Percentiles rank a stretch among this genome's conserved stretches.
Evolutionary conservation across 164 flowering plant species (phyloP).

Genomic region (Annona squamosa): DNA sequence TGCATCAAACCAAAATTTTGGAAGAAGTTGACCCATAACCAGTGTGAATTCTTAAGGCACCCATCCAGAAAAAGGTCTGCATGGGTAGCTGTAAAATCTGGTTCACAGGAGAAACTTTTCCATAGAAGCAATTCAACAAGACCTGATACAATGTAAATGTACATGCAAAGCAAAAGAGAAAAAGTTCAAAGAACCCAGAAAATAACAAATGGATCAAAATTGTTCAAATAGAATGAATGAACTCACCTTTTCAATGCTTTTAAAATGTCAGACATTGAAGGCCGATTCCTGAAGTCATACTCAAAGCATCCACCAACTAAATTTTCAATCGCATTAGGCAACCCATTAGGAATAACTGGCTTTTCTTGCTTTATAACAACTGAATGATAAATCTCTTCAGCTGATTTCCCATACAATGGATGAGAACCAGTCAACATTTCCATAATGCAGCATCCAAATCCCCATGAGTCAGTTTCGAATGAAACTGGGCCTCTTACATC

Average conservation of each 20-base stretch:
- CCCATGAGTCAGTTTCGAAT: conserved; percentile 92
- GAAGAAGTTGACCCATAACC: no score
- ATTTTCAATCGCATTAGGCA: conserved; percentile 71
- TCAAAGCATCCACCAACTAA: conserved; percentile 81
- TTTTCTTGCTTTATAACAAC: conserved; percentile 75
- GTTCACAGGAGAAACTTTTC: no score
- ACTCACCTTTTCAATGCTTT: conserved; percentile 60
- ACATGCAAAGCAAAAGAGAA: background rate
- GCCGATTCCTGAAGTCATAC: conserved; percentile 80
- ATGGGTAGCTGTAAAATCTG: no score
- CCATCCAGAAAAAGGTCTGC: no score
- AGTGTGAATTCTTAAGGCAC: no score
- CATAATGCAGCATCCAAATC: conserved; percentile 80
- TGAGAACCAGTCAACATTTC: conserved; percentile 81
- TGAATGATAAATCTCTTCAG: conserved; percentile 51
- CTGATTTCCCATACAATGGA: conserved; percentile 77
- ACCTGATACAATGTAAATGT: no score
- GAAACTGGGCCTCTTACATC: conserved; percentile 82
- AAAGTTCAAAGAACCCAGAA: background rate
- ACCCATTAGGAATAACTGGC: conserved; percentile 63
- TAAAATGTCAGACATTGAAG: conserved; percentile 56
- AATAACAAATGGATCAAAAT: background rate
- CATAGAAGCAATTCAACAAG: no score
- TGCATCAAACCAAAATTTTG: no score
- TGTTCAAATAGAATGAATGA: background rate